Evolutionary conservation across 2,329 filamentous ascomycete species (phyloP), one percentile per base, ranked within the genome.

Genomic region (Verticillium isaacii): DNA sequence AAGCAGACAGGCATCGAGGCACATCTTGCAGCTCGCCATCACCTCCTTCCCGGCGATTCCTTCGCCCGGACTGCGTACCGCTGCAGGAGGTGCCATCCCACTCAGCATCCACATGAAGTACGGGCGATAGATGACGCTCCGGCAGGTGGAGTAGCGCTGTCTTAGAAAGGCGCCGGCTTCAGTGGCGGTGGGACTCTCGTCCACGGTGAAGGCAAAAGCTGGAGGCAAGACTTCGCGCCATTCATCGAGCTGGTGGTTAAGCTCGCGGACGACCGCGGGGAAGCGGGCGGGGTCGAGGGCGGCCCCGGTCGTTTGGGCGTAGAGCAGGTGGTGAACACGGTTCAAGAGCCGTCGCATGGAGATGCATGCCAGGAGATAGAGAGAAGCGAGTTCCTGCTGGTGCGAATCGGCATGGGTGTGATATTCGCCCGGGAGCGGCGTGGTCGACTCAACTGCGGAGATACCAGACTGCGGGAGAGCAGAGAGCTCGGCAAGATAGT

Each of bases 281-380:
- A 83, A 83, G 2, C 77, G 75, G 5, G 76, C 67, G 2, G 74
- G 73, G 55, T 82, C 77, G 8, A 80, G 74, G 0, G 75, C 75
- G 0, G 79, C 78, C 2, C 80, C 80, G 0, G 75, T 77, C 23
- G 74, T 75, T 5, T 75, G 70, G 0, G 80, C 79, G 60, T 84
- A 84, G 0, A 84, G 73, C 0, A 84, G 72, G 60, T 82, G 77
- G 56, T 82, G 77, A 0, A 82, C 78, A 17, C 80, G 72, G 62
- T 82, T 82, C 1, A 82, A 71, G 0, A 82, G 71, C 1, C 79
- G 73, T 0, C 80, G 72, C 75, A 82, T 82, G 1, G 77, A 82
- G 34, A 84, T 82, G 39, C 81, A 84, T 1, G 82, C 81, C 2
- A 84, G 72, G 58, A 84, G 82, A 66, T 84, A 84, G 0, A 84